These are phyloP conservation scores for Trematosphaeria pertusa DNA, from an alignment of 2,329 filamentous ascomycete species.

Conservation along the genomic window DNA sequence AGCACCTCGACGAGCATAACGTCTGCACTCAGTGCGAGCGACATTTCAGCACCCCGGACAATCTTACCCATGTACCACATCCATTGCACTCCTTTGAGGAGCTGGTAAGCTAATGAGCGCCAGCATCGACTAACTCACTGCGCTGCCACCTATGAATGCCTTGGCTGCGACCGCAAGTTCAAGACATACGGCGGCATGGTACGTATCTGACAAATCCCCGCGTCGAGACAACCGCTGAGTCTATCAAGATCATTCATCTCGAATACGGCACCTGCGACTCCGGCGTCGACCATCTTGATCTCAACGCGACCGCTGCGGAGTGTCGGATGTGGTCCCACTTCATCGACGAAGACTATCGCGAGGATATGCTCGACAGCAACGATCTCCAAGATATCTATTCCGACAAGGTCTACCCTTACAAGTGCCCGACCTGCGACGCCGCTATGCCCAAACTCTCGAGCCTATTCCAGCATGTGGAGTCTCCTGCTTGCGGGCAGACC, in stretches of 20 bases:
- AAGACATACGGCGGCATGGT: constrained; percentile 25
- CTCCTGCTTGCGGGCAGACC: constrained; percentile 3
- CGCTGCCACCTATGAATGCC: constrained; percentile 12
- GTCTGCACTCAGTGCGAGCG: constrained; percentile 12
- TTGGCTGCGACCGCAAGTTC: constrained; percentile 16
- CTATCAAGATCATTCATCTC: constrained; percentile 17
- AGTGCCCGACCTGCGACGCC: constrained; percentile 6
- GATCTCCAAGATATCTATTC: neutral
- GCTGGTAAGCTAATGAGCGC: neutral
- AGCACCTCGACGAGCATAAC: constrained; percentile 9
- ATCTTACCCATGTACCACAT: constrained; percentile 15
- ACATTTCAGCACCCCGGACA: constrained; percentile 7
- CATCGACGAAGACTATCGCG: constrained; percentile 17
- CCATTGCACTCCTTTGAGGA: too few species aligned
- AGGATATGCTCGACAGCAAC: constrained; percentile 6
- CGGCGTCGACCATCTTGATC: constrained; percentile 4
- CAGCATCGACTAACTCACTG: constrained; percentile 12
- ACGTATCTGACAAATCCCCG: constrained; percentile 1
- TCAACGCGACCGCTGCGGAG: constrained; percentile 21
- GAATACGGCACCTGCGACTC: constrained; percentile 15
- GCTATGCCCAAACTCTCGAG: constrained; percentile 3
- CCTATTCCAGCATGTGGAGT: constrained; percentile 10
- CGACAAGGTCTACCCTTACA: constrained; percentile 6
- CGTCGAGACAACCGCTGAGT: neutral
- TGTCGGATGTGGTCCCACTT: constrained; percentile 19